phyloP scores from a whole-genome alignment of 345 rosid species.

The Bretschneidera sinensis region DNA sequence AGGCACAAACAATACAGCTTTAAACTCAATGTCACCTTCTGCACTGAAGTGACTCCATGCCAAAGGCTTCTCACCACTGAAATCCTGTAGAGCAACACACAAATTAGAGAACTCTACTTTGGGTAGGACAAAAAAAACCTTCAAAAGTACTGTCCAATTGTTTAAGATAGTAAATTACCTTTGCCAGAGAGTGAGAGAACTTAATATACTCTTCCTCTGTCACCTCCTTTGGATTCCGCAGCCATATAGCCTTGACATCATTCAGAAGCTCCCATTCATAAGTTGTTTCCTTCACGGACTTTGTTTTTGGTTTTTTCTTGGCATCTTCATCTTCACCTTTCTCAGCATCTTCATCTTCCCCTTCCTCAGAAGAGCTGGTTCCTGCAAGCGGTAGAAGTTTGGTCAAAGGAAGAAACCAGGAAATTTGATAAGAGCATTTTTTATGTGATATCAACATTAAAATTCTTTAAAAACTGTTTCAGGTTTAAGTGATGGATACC shows the following conservation, averaged over 20 bases:
- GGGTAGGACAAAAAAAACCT: neutral
- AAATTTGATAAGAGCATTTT: conserved; percentile 3
- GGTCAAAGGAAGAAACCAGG: conserved; percentile 8
- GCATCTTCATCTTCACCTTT: conserved; percentile 64
- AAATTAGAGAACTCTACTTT: conserved; percentile 11
- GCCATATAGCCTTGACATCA: conserved; percentile 97
- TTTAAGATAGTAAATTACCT: conserved; percentile 41
- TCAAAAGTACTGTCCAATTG: neutral
- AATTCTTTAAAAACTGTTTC: neutral
- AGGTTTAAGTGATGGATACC: conserved; percentile 29
- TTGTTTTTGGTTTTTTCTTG: conserved; percentile 76
- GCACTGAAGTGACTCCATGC: conserved; percentile 94
- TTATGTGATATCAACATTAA: neutral
- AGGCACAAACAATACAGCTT: conserved; percentile 89
- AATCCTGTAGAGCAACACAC: conserved; percentile 52
- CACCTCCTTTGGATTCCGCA: conserved; percentile 94
- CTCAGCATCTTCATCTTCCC: conserved; percentile 47
- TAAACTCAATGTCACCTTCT: conserved; percentile 97
- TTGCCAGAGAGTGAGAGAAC: conserved; percentile 78
- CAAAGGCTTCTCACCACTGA: conserved; percentile 78
- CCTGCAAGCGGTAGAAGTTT: conserved; percentile 37
- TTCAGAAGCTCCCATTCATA: conserved; percentile 91
- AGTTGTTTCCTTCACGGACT: conserved; percentile 74
- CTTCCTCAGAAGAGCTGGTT: conserved; percentile 55
- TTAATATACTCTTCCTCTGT: conserved; percentile 88